These are phyloP conservation scores for Mesotaenium endlicherianum DNA, from an alignment of 139 green algal species.

Conservation along the genomic window DNA sequence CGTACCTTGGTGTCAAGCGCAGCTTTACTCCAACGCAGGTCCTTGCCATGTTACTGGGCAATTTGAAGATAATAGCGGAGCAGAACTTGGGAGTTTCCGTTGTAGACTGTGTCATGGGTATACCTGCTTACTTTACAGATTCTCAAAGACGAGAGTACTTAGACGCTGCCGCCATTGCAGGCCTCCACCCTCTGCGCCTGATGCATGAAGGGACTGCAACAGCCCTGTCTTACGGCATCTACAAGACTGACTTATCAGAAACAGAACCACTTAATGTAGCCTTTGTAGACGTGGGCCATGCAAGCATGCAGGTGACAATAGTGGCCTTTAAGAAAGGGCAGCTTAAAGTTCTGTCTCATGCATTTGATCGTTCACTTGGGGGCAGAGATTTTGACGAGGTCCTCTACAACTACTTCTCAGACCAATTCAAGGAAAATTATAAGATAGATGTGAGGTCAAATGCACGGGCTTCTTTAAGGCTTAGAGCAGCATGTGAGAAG, in stretches of 20 bases:
- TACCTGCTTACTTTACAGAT: conserved; percentile 84
- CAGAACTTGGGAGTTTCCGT: conserved; percentile 74
- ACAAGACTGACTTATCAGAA: conserved; percentile 95
- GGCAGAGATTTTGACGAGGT: conserved; percentile 84
- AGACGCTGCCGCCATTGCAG: conserved; percentile 67
- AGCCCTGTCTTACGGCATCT: conserved; percentile 96
- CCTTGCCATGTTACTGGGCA: conserved; percentile 86
- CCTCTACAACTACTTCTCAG: conserved; percentile 90
- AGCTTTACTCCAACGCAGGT: conserved; percentile 69
- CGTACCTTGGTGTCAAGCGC: conserved; percentile 64
- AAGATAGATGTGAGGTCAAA: conserved; percentile 83
- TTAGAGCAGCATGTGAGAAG: conserved; percentile 83
- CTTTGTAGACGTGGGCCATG: conserved; percentile 93
- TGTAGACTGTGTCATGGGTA: conserved; percentile 86
- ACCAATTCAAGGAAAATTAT: conserved; percentile 78
- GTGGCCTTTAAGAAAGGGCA: conserved; percentile 86
- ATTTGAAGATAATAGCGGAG: conserved; percentile 89
- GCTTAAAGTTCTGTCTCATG: conserved; percentile 80
- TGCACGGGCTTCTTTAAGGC: conserved; percentile 77
- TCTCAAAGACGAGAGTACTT: conserved; percentile 56
- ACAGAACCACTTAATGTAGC: conserved; percentile 79
- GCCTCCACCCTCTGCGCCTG: conserved; percentile 87
- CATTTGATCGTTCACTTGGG: conserved; percentile 89
- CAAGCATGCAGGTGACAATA: conserved; percentile 82
- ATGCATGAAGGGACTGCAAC: conserved; percentile 95